Base-by-base conservation (phyloP, 495 filamentous ascomycete genomes). In the Saxophila tyrrhenica region DNA sequence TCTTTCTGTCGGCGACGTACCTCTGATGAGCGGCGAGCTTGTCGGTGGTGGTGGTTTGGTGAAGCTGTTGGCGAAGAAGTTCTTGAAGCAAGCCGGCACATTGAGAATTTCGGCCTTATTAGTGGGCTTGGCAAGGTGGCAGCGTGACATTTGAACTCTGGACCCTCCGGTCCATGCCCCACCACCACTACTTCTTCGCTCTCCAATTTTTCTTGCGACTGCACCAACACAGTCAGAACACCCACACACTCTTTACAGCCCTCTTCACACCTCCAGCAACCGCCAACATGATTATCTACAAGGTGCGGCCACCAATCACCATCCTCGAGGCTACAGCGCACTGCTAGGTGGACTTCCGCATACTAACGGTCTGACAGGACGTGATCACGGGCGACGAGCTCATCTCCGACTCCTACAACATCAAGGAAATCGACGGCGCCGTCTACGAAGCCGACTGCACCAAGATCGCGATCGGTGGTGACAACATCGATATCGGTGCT, bases 341-440 rank as follows among this genome's bases (percentile, higher is more conserved):
- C 5, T 21, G 19, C 19, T 48, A 21, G 17, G 42, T 45, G 10
- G 10, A 19, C n/a, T 7, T 25, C 15, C 11, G 45, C 24, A n/a
- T n/a, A n/a, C n/a, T n/a, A n/a, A n/a, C n/a, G n/a, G n/a, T n/a
- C 29, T 22, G 62, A 13, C 58, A 98, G 92, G 92, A 97, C 73
- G 73, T 89, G 59, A 71, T 96, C 70, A 84, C 81, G 71, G 87
- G 78, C 52, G 92, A 96, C 72, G 92, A 97, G 83, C 78, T 97
- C 70, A 79, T 96, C 81, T 89, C 92, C 64, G 94, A 97, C 69
- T 91, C 85, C 63, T 97, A 84, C 74, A 72, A 85, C 52, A 63
- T 94, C 57, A 84, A 79, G 58, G 74, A 82, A 68, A 74, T 91
- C 62, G 87, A 89, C 67, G 80, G 78, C 49, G 72, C 83, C 62